phyloP scores from a whole-genome alignment of 148 eudicot species.

The Rhododendron simsii region DNA sequence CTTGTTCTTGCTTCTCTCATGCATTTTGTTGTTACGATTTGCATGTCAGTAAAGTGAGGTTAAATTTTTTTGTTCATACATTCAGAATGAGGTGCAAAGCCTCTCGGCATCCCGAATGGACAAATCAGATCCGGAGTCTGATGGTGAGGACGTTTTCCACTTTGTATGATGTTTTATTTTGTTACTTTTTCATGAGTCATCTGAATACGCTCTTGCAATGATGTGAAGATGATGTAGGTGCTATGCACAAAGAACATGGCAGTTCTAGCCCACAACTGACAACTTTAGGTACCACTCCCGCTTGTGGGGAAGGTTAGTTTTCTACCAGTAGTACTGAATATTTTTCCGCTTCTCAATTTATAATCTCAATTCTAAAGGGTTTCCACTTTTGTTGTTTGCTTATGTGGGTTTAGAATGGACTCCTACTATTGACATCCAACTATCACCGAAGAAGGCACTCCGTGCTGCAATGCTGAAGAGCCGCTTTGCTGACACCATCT shows the following conservation, averaged over 20 bases:
- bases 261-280: conserved; percentile 14
- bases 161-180: conserved; percentile 7
- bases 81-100: conserved; percentile 21
- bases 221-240: conserved; percentile 42
- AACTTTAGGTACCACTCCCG: conserved; percentile 16
- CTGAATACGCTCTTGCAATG: neutral
- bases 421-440: conserved; percentile 32
- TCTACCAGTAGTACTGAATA: neutral
- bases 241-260: conserved; percentile 32
- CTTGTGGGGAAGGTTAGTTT: conserved; percentile 39
- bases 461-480: conserved; percentile 77
- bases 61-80: neutral
- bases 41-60: neutral
- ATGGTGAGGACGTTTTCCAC: conserved; percentile 25
- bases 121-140: conserved; percentile 34
- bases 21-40: neutral
- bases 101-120: conserved; percentile 12
- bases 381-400: neutral
- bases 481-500: conserved; percentile 75
- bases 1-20: neutral
- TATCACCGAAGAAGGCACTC: conserved; percentile 66
- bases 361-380: neutral
- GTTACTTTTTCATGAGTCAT: neutral
- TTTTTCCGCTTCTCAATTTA: neutral
- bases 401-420: conserved; percentile 33